Evolutionary conservation across 345 rosid species (phyloP).

Genomic region (Hypericum perforatum): DNA sequence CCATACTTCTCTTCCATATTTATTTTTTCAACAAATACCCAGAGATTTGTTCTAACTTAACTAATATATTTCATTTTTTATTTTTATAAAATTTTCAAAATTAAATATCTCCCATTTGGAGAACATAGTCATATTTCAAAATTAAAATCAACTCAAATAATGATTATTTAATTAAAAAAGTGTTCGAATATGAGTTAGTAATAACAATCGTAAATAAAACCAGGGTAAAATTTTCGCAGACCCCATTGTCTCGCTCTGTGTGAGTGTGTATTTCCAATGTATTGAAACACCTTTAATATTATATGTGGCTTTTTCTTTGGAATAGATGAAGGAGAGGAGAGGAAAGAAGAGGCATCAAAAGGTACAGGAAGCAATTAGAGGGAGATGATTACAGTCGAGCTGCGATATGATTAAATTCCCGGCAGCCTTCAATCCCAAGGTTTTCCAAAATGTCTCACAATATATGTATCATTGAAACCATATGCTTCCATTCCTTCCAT

Average conservation of each 20-base stretch:
- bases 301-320: not conserved
- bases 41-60: no score
- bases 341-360: not conserved
- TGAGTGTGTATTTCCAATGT: slow-evolving; percentile 8
- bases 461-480: not conserved
- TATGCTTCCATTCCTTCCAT: not conserved
- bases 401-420: not conserved
- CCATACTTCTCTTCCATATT: slow-evolving; percentile 2
- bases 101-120: no score
- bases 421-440: slow-evolving; percentile 4
- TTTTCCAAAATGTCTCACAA: slow-evolving; percentile 21
- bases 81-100: no score
- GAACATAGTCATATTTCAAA: no score
- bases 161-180: no score
- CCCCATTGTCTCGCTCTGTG: slow-evolving; percentile 19
- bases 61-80: no score
- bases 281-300: no score
- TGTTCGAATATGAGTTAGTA: no score
- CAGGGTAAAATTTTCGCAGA: slow-evolving; percentile 1
- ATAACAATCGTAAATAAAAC: slow-evolving; percentile 4
- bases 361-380: slow-evolving; percentile 1
- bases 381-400: not conserved
- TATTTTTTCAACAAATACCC: slow-evolving; percentile 3
- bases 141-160: no score
- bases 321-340: not conserved